These are phyloP conservation scores for Dothistroma septosporum DNA, from an alignment of 2,329 filamentous ascomycete genomes.

Conservation along the genomic window DNA sequence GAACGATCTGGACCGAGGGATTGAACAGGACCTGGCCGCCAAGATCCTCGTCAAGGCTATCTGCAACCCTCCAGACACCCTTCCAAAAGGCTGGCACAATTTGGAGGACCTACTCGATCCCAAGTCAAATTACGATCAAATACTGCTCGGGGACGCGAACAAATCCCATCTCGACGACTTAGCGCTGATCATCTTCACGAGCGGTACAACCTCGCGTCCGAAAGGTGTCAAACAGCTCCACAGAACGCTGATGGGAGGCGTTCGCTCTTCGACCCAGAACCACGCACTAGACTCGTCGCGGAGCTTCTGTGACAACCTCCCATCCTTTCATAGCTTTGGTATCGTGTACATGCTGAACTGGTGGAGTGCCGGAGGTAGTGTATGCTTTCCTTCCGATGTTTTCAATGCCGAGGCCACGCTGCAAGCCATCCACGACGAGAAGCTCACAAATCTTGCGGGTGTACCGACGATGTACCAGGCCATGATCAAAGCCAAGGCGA, in stretches of 20 bases:
- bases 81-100: not conserved
- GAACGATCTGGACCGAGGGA: not conserved
- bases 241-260: not conserved
- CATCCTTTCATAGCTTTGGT: slow-evolving; percentile 1
- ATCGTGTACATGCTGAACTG: not conserved
- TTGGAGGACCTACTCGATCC: not conserved
- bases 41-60: slow-evolving; percentile 1
- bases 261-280: not conserved
- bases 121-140: not conserved
- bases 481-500: not conserved
- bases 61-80: not conserved
- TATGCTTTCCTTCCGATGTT: not conserved
- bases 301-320: slow-evolving; percentile 3
- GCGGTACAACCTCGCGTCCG: slow-evolving; percentile 3
- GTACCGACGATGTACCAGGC: slow-evolving; percentile 4
- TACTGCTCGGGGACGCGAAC: not conserved
- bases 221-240: slow-evolving; percentile 1
- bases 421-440: not conserved
- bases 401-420: slow-evolving; percentile 1
- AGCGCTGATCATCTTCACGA: slow-evolving; percentile 7
- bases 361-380: not conserved
- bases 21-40: not conserved
- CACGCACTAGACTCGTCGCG: not conserved
- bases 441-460: not conserved
- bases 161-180: not conserved